Evolutionary conservation across 176 grass and related monocot species (phyloP).

Genomic region (Phyllostachys edulis): DNA sequence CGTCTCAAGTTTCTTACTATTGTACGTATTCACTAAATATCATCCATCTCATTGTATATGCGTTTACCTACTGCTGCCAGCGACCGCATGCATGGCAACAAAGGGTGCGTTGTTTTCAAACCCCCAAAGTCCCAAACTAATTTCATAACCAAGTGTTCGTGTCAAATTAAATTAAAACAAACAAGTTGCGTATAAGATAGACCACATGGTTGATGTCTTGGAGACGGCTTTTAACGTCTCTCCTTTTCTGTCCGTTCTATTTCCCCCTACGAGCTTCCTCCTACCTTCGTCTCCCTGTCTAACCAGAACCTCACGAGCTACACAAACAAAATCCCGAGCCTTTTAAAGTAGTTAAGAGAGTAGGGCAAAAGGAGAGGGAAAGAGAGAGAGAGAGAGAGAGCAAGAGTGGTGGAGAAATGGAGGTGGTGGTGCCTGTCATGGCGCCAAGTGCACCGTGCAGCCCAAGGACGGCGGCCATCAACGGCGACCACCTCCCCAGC

Average conservation of each 20-base stretch:
- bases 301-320: neutral
- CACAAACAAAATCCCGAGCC: conserved; percentile 34
- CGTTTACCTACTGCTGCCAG: neutral
- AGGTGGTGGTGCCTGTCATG: conserved; percentile 65
- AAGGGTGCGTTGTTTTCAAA: conserved; percentile 21
- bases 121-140: neutral
- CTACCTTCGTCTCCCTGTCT: conserved; percentile 41
- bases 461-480: conserved; percentile 47
- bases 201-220: conserved; percentile 44
- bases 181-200: conserved; percentile 41
- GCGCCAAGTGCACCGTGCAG: conserved; percentile 65
- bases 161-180: conserved; percentile 11
- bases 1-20: neutral
- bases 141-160: conserved; percentile 33
- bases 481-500: conserved; percentile 21
- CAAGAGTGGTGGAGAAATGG: conserved; percentile 36
- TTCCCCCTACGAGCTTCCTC: conserved; percentile 43
- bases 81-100: conserved; percentile 29
- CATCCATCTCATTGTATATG: neutral
- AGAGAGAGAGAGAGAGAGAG: neutral
- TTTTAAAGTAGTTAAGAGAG: conserved; percentile 21
- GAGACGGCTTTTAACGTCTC: conserved; percentile 31
- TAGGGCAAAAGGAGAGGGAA: neutral
- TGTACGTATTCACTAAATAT: neutral
- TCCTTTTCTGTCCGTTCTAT: neutral